Evolutionary conservation across 2,329 filamentous ascomycete genomes (phyloP), one percentile per base, ranked within the genome.

Genomic region (Biscogniauxia mediterranea): DNA sequence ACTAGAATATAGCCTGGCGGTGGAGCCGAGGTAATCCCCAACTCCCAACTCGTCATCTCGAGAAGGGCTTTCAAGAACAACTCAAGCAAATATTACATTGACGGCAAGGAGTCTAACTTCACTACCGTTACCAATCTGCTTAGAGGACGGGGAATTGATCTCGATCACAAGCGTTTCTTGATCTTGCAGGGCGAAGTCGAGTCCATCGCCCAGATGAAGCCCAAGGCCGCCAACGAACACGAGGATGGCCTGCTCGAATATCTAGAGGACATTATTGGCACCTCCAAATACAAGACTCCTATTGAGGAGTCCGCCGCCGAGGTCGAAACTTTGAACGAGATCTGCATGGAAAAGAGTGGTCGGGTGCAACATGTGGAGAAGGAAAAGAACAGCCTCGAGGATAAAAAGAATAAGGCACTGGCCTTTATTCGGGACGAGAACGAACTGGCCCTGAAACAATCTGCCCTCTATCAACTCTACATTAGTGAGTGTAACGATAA

Each of bases 201-300:
- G 76, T 97, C 94, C 0, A 99, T 99, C 73, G 94, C 95, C 6
- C 95, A 98, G 77, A 99, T 99, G 95, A 99, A 99, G 77, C 84
- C 96, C 19, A 99, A 99, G 76, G 95, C 96, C 3, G 89, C 85
- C 51, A 94, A 92, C 69, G 95, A 99, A 75, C 94, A 98, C 72
- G 95, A 99, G 63, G 95, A 99, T 71, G 95, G 95, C 13, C 84
- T 99, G 3, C 83, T 99, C 19, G 95, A 99, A 75, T 99, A 99
- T 66, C 85, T 99, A 0, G 95, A 99, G 75, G 95, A 99, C 71
- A 99, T 99, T 64, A 98, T 99, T 69, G 95, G 96, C 64, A 99
- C 95, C 0, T 98, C 95, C 5, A 97, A 97, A 75, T 99, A 99
- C 80, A 99, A 99, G 79, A 86, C 90, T 0, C 94, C 95, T 0